Conservation (phyloP, 495 filamentous ascomycete genomes). For the Halenospora varia region DNA sequence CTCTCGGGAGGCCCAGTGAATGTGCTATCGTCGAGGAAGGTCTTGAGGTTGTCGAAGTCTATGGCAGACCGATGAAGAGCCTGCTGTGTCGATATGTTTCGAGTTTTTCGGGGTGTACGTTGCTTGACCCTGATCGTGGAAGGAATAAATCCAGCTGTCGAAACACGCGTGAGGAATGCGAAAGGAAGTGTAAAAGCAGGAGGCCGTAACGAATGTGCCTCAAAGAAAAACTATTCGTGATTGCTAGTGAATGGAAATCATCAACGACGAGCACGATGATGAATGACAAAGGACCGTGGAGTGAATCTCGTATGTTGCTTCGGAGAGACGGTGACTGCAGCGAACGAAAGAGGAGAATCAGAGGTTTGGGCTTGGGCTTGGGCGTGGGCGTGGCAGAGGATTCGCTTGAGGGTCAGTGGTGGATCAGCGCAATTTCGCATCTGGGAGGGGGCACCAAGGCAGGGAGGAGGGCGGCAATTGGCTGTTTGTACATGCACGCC, state of each 20-base stretch:
- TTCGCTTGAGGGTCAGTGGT: background rate
- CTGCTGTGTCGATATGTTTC: slow-evolving; percentile 7
- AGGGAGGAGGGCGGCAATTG: no score
- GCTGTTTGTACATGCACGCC: no score
- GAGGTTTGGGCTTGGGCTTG: background rate
- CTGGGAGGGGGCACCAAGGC: no score
- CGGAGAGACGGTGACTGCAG: background rate
- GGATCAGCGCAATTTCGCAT: background rate
- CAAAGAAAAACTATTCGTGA: background rate
- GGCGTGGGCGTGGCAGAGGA: no score
- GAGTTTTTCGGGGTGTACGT: background rate
- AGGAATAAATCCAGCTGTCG: background rate
- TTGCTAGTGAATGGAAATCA: slow-evolving; percentile 9
- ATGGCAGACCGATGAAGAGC: background rate
- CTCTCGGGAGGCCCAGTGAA: background rate
- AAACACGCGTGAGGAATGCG: slow-evolving; percentile 2
- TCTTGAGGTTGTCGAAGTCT: background rate
- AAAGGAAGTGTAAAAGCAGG: background rate
- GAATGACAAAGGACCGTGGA: background rate
- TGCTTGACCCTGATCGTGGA: background rate
- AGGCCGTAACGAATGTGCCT: slow-evolving; percentile 29
- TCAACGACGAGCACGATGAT: slow-evolving; percentile 14
- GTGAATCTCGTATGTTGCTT: background rate
- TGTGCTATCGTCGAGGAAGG: background rate
- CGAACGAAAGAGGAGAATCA: slow-evolving; percentile 1